Percentiles rank a stretch among this genome's conserved stretches.
Conservation (phyloP, 148 eudicot species). For the Vaccinium macrocarpon region DNA sequence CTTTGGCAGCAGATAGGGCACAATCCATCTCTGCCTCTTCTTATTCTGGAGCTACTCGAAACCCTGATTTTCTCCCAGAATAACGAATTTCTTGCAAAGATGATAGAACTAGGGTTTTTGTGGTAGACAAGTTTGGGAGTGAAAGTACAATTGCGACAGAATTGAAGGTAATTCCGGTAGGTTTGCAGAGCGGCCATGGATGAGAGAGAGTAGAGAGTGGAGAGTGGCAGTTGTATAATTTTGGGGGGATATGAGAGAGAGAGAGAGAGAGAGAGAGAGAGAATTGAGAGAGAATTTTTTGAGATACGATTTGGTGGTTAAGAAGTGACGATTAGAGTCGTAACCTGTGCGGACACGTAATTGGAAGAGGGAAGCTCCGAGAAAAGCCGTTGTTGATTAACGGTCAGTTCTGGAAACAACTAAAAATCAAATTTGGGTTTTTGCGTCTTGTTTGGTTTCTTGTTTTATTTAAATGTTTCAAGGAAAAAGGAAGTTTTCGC, state of each 20-base stretch:
- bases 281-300: too few relatives aligned
- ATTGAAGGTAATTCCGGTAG: slow-evolving; percentile 14
- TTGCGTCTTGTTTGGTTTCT: too few relatives aligned
- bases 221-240: slow-evolving; percentile 21
- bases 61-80: slow-evolving; percentile 34
- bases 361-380: slow-evolving; percentile 4
- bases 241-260: not conserved
- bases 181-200: slow-evolving; percentile 39
- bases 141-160: slow-evolving; percentile 9
- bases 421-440: not conserved
- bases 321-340: not conserved
- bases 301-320: slow-evolving; percentile 12
- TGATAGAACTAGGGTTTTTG: slow-evolving; percentile 23
- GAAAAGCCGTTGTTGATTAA: slow-evolving; percentile 11
- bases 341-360: slow-evolving; percentile 11
- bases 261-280: not conserved
- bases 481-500: too few relatives aligned
- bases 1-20: slow-evolving; percentile 26
- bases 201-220: slow-evolving; percentile 7
- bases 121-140: slow-evolving; percentile 18
- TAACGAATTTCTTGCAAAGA: slow-evolving; percentile 20
- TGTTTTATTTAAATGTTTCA: too few relatives aligned
- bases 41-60: slow-evolving; percentile 18
- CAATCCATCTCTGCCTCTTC: slow-evolving; percentile 12
- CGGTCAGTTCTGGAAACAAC: slow-evolving; percentile 10